These are phyloP conservation scores for Graphilbum sp. DNA, from an alignment of 2,329 filamentous ascomycete genomes.

Conservation along the genomic window DNA sequence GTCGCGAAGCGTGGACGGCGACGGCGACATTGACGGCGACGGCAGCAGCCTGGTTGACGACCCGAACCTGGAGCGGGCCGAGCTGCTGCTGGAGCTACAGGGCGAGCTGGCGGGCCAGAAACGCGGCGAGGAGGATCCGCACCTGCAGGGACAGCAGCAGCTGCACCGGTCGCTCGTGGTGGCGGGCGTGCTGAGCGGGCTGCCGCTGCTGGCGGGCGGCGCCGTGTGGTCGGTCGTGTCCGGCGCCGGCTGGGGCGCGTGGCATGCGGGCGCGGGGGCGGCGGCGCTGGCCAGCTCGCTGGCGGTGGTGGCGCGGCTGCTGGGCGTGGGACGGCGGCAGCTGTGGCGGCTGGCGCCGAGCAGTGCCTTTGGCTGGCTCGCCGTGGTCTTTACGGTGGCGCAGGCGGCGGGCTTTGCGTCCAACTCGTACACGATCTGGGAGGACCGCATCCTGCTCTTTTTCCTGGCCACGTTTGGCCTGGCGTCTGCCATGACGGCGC, in stretches of 20 bases:
- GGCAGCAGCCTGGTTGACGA: conserved; percentile 27
- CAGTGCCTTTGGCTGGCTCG: conserved; percentile 81
- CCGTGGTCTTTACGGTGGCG: conserved; percentile 62
- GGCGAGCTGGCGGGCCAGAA: conserved; percentile 28
- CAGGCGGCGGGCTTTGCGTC: conserved; percentile 91
- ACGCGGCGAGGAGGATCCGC: conserved; percentile 31
- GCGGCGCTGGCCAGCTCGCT: conserved; percentile 28
- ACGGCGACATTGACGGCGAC: conserved; percentile 15
- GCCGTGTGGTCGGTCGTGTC: conserved; percentile 1
- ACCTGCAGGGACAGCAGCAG: conserved; percentile 26
- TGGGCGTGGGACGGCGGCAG: conserved; percentile 21
- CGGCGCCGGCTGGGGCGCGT: conserved; percentile 5
- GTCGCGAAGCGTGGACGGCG: conserved; percentile 37
- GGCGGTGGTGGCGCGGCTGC: conserved; percentile 24
- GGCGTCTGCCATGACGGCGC: conserved; percentile 55
- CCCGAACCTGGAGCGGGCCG: conserved; percentile 40
- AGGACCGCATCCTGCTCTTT: conserved; percentile 86
- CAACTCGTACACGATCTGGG: conserved; percentile 98
- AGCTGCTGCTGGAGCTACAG: conserved; percentile 38
- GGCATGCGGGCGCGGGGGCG: conserved; percentile 22
- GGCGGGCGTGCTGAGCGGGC: conserved; percentile 18
- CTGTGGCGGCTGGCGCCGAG: conserved; percentile 44
- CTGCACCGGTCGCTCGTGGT: conserved; percentile 23
- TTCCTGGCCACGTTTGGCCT: conserved; percentile 80
- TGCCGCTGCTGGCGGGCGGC: conserved; percentile 9